Evolutionary conservation across 192 early-diverging fungal genomes (phyloP).

Genomic region (Coemansia sp.): DNA sequence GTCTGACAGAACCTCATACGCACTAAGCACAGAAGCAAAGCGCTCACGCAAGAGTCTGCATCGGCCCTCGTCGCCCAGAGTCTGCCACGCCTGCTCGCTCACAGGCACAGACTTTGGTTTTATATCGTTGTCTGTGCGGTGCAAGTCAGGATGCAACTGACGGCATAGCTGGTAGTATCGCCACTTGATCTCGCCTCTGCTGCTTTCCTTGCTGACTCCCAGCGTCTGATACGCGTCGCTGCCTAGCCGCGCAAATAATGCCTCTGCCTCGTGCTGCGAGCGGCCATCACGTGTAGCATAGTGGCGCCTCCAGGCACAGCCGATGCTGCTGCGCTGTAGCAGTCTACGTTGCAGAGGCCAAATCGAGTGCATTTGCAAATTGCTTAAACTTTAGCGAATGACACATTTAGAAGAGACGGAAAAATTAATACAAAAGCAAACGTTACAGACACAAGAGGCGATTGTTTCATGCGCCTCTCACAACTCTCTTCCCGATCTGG

Average conservation of each 20-base stretch:
- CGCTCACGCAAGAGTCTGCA: slow-evolving; percentile 19
- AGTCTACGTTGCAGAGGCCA: background rate
- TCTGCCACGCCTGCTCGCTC: slow-evolving; percentile 15
- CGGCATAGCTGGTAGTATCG: slow-evolving; percentile 47
- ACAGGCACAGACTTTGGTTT: slow-evolving; percentile 1
- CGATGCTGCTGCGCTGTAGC: background rate
- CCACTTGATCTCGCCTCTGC: slow-evolving; percentile 27
- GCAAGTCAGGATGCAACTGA: slow-evolving; percentile 41
- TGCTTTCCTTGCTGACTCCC: slow-evolving; percentile 17
- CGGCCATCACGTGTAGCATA: background rate
- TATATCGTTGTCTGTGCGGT: background rate
- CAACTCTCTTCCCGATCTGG: too few relatives aligned
- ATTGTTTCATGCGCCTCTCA: background rate
- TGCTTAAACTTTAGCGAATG: background rate
- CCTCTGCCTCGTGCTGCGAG: slow-evolving; percentile 11
- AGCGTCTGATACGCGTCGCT: slow-evolving; percentile 28
- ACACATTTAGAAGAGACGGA: background rate
- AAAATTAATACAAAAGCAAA: background rate
- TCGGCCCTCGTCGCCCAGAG: slow-evolving; percentile 11
- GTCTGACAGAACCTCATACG: slow-evolving; percentile 35
- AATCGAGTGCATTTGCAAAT: background rate
- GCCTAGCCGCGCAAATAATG: slow-evolving; percentile 20
- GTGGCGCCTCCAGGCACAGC: background rate
- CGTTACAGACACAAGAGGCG: background rate
- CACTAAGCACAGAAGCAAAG: slow-evolving; percentile 23